Evolutionary conservation across 257 asterid species (phyloP).

Genomic region (Salvia rosmarinus): DNA sequence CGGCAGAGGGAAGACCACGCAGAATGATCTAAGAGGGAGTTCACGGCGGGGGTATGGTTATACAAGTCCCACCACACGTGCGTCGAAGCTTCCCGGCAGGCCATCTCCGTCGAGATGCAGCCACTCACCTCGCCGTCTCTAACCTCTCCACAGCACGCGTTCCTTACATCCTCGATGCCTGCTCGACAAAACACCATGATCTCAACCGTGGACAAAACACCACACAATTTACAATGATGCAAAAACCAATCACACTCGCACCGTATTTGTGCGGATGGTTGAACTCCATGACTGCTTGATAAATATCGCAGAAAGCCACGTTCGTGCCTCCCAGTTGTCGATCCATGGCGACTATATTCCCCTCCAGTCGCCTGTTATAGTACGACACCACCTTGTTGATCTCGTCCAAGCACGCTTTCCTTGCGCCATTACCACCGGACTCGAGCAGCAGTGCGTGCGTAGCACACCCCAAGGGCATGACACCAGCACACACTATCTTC

Average conservation of each 20-base stretch:
- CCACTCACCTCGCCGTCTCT: constrained; percentile 45
- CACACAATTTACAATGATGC: not conserved
- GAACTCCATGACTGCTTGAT: constrained; percentile 54
- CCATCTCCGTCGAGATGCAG: constrained; percentile 55
- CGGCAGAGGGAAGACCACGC: constrained; percentile 62
- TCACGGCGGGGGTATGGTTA: constrained; percentile 59
- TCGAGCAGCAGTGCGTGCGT: constrained; percentile 41
- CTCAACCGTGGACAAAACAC: too few species aligned
- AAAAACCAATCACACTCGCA: not conserved
- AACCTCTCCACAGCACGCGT: constrained; percentile 65
- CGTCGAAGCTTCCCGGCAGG: constrained; percentile 44
- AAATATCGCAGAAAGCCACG: constrained; percentile 57
- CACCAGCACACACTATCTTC: constrained; percentile 62
- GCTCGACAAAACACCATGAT: constrained; percentile 15
- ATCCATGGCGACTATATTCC: constrained; percentile 45
- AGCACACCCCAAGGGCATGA: constrained; percentile 68
- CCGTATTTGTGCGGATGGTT: constrained; percentile 53
- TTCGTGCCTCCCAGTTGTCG: constrained; percentile 41
- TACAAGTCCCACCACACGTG: constrained; percentile 73
- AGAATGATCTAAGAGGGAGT: constrained; percentile 55
- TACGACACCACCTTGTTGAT: constrained; percentile 53
- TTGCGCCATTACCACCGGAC: not conserved
- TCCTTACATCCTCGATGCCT: constrained; percentile 59
- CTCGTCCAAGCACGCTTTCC: constrained; percentile 45
- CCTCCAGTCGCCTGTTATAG: constrained; percentile 53